Conservation (phyloP, 352 stramenopile genomes). For the Pelagophyceae sp. region DNA sequence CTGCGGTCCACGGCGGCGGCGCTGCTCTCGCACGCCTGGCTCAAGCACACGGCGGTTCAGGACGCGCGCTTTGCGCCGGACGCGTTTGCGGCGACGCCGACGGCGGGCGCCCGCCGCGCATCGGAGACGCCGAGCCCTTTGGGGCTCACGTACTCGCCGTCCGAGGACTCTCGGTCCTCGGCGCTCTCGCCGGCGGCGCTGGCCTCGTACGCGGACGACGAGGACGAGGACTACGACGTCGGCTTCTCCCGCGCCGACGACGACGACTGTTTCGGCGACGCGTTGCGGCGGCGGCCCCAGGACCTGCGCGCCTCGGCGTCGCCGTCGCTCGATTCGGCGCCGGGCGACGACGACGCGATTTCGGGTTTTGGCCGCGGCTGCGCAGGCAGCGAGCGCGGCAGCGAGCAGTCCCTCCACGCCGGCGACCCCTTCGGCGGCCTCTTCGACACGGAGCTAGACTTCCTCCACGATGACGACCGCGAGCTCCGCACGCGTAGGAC, state of each 20-base stretch:
- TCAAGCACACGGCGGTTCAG: neutral
- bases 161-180: too few relatives aligned
- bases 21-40: neutral
- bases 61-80: too few relatives aligned
- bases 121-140: neutral
- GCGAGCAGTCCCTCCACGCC: neutral
- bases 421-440: neutral
- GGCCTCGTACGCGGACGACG: neutral
- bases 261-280: neutral
- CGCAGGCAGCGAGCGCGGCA: neutral
- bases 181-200: neutral
- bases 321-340: too few relatives aligned
- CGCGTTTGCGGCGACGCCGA: neutral
- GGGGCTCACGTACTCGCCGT: neutral
- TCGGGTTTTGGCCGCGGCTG: neutral
- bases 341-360: neutral
- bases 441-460: constrained; percentile 1
- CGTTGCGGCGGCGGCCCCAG: neutral
- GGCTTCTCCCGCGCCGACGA: neutral
- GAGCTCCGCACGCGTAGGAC: neutral
- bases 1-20: neutral
- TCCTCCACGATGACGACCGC: neutral
- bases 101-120: neutral
- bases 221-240: neutral
- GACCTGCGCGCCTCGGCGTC: neutral